phyloP scores from a whole-genome alignment of 352 stramenopile species.

The Phytophthora sp. region DNA sequence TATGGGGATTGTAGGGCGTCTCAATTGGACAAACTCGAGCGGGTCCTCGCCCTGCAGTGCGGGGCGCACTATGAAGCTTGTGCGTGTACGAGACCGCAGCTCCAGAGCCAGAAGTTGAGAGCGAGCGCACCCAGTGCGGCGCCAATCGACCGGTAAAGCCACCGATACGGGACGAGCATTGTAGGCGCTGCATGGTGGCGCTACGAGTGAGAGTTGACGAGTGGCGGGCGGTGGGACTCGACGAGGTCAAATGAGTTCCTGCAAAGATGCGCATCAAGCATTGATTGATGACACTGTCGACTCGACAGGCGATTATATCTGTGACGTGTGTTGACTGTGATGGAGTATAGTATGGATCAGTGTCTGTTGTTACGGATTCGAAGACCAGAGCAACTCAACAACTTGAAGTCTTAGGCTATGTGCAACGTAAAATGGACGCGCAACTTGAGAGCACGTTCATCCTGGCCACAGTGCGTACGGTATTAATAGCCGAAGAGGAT shows the following conservation, averaged over 20 bases:
- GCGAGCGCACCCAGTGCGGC: conserved; percentile 10
- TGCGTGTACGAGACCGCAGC: conserved; percentile 8
- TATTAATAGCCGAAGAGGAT: too few relatives aligned
- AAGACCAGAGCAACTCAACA: conserved; percentile 16
- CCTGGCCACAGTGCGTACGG: too few relatives aligned
- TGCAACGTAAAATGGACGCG: conserved; percentile 5
- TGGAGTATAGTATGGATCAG: not conserved
- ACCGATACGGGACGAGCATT: conserved; percentile 5
- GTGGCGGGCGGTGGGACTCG: not conserved
- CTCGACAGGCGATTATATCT: too few relatives aligned
- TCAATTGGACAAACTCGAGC: conserved; percentile 28
- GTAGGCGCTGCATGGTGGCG: conserved; percentile 8
- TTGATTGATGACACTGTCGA: not conserved
- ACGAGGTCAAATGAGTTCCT: not conserved
- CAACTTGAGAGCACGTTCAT: not conserved
- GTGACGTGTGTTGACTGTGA: conserved; percentile 18
- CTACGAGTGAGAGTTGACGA: not conserved
- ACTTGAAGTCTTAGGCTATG: conserved; percentile 12
- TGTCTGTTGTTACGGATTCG: conserved; percentile 5
- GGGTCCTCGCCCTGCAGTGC: conserved; percentile 22
- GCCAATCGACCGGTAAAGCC: conserved; percentile 1
- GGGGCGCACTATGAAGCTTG: conserved; percentile 9
- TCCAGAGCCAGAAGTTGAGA: conserved; percentile 1
- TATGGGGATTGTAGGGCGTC: conserved; percentile 43
- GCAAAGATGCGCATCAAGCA: conserved; percentile 6